Conservation (phyloP, 768 basidiomycete species). For the Hericium coralloides region DNA sequence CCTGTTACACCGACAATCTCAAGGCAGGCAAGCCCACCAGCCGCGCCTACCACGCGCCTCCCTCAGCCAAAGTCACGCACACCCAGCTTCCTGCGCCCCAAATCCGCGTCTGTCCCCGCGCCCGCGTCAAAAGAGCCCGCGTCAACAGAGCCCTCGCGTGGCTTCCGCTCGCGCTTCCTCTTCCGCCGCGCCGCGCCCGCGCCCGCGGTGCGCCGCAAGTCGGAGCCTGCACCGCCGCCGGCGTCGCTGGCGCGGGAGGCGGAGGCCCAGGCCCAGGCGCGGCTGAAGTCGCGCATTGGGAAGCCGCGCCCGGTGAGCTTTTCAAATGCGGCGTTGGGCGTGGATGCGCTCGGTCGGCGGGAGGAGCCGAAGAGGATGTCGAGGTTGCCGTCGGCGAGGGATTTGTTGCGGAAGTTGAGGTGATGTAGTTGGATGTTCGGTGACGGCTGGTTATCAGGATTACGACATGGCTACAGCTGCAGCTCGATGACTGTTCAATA, state of each 20-base stretch:
- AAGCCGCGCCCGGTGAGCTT: neutral
- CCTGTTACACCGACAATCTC: no score
- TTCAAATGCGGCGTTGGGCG: neutral
- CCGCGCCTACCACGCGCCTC: no score
- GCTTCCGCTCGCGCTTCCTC: neutral
- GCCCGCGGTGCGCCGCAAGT: neutral
- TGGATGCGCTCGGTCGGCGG: neutral
- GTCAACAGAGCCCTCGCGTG: neutral
- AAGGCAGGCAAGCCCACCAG: no score
- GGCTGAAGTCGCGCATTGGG: neutral
- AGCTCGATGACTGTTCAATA: no score
- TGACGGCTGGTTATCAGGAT: no score
- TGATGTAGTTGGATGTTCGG: no score
- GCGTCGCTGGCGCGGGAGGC: neutral
- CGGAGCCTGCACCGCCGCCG: neutral
- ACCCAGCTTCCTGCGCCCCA: neutral
- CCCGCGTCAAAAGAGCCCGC: neutral
- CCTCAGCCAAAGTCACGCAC: no score
- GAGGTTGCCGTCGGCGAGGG: neutral
- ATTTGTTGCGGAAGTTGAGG: no score
- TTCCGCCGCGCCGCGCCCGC: neutral
- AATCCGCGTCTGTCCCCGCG: neutral
- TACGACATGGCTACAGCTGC: no score
- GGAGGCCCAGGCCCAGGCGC: neutral
- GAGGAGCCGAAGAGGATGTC: neutral